Evolutionary conservation across 257 asterid species (phyloP).

Genomic region (Coffea eugenioides): DNA sequence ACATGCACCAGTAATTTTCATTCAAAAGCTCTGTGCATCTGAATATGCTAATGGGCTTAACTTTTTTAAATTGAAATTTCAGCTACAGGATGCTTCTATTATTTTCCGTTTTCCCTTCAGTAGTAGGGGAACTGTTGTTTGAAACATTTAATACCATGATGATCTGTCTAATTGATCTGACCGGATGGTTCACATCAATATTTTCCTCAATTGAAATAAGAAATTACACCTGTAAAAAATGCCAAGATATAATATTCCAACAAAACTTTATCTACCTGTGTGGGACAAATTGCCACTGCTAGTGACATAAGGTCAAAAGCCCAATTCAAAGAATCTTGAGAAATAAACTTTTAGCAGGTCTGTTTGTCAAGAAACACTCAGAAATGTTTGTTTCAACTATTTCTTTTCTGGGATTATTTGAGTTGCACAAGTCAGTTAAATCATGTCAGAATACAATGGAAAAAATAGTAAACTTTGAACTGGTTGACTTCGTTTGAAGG

Average conservation of each 20-base stretch:
- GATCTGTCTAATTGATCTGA: not conserved
- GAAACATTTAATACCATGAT: constrained; percentile 1
- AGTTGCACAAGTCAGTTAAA: too few species aligned
- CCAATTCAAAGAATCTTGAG: not conserved
- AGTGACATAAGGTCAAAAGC: not conserved
- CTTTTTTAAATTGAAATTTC: not conserved
- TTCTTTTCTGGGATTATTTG: too few species aligned
- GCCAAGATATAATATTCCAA: not conserved
- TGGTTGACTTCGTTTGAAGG: too few species aligned
- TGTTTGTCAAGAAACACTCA: not conserved
- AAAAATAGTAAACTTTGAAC: too few species aligned
- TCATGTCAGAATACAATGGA: too few species aligned
- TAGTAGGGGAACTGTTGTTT: not conserved
- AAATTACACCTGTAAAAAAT: not conserved
- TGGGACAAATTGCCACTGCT: not conserved
- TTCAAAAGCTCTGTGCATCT: constrained; percentile 11
- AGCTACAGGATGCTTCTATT: not conserved
- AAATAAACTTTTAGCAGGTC: not conserved
- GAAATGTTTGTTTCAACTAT: too few species aligned
- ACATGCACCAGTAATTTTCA: constrained; percentile 67
- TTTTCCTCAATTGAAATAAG: not conserved
- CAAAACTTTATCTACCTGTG: not conserved
- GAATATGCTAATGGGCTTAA: not conserved
- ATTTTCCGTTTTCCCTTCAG: not conserved
- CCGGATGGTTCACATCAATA: not conserved